Evolutionary conservation across 805 yeast genomes (phyloP), one percentile per base, ranked within the genome.

Genomic region (Cyberlindnera japonica): DNA sequence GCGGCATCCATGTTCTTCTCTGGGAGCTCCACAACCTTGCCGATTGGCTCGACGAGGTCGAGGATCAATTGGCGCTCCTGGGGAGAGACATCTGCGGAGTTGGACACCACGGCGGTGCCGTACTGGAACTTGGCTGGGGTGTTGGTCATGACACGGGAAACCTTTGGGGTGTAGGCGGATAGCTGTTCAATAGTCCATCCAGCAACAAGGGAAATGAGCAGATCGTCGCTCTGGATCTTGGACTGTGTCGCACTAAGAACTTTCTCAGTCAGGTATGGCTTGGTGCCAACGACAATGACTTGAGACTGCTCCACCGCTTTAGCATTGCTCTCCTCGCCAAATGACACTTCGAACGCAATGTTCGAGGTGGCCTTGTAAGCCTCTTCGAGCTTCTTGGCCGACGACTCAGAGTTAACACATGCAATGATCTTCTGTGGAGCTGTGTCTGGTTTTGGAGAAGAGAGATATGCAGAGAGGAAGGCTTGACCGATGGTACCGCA

Each of bases 401-500:
- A 77, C 27, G 60, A 61, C 44, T 71, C 70, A 33, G 79, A 69
- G 42, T 74, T 72, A 41, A 85, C 90, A 59, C 95, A 80, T n/a
- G 93, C 87, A 50, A 83, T 73, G 60, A 90, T 82, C 55, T 71
- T 76, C 20, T 72, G 58, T 21, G 98, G 97, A 43, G 74, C 75
- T 5, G 81, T 53, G 9, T 48, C 47, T 21, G 60, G 49, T 28
- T 54, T 58, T 18, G 67, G 64, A 3, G 72, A 60, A 37, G 74
- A 73, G 39, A 86, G 66, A 33, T 85, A 78, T 10, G 98, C 95
- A 11, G 86, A 72, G 23, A 87, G 73, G 34, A 93, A 86, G 10
- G 98, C 96, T 14, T 91, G 83, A 44, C 98, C 98, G 88, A 93
- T 86, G 40, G 85, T 89, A 45, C 99, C 99, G 55, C 95, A 79